Conservation (phyloP, 2,329 filamentous ascomycete species). For the Aspergillus ochraceoroseus region DNA sequence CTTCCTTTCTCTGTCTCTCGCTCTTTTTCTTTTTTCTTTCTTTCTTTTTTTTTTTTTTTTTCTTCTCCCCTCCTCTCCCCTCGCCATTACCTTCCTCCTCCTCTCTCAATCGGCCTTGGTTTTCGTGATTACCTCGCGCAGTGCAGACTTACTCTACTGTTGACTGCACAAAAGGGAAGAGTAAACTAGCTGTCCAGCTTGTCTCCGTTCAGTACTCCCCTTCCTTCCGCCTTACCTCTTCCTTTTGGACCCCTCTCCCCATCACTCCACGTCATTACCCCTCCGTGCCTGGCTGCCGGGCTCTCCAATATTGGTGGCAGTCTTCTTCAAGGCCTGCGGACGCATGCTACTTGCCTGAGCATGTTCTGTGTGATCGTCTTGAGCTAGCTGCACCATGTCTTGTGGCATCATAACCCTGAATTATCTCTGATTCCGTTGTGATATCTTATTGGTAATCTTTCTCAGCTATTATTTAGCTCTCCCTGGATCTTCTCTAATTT, state of each 20-base stretch:
- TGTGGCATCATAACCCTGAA: conserved; percentile 9
- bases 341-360: conserved; percentile 5
- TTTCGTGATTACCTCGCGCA: too few relatives aligned
- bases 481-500: conserved; percentile 4
- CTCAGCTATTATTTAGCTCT: not conserved
- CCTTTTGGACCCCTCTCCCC: too few relatives aligned
- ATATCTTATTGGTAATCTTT: conserved; percentile 1
- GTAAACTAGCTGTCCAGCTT: too few relatives aligned
- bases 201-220: too few relatives aligned
- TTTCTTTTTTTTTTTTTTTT: conserved; percentile 10
- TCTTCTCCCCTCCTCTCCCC: conserved; percentile 2
- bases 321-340: not conserved
- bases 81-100: not conserved
- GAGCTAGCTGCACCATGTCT: conserved; percentile 15
- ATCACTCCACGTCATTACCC: too few relatives aligned
- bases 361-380: conserved; percentile 7
- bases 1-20: too few relatives aligned
- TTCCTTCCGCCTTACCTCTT: too few relatives aligned
- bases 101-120: too few relatives aligned
- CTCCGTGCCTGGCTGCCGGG: not conserved
- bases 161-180: too few relatives aligned
- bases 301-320: not conserved
- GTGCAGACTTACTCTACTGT: too few relatives aligned
- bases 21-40: conserved; percentile 1
- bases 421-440: conserved; percentile 4